Conservation (phyloP, 805 yeast genomes). For the Candida tallmaniae region DNA sequence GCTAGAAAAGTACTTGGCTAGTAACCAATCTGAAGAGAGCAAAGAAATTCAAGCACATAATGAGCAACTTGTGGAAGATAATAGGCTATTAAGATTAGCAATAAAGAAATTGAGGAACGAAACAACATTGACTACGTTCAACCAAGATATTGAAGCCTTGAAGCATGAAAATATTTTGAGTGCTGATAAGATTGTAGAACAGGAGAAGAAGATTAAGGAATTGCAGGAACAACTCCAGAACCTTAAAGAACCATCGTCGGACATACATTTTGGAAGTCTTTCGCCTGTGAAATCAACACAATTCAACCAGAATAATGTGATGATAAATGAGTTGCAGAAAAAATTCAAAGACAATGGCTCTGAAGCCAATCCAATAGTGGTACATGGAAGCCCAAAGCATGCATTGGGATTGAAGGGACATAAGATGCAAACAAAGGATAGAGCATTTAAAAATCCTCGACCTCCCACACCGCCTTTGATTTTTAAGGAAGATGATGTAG, state of each 20-base stretch:
- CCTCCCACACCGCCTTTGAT: constrained; percentile 7
- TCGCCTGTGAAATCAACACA: constrained; percentile 12
- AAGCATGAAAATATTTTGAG: constrained; percentile 18
- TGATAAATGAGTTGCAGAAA: constrained; percentile 15
- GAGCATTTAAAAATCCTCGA: constrained; percentile 4
- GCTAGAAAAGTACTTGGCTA: constrained; percentile 32
- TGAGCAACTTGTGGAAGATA: constrained; percentile 17
- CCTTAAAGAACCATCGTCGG: constrained; percentile 13
- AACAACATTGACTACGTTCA: constrained; percentile 18
- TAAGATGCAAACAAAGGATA: not conserved
- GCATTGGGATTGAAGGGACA: too few relatives aligned
- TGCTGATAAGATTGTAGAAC: constrained; percentile 19
- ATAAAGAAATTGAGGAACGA: constrained; percentile 18
- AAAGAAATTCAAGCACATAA: constrained; percentile 30
- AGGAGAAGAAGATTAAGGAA: constrained; percentile 21
- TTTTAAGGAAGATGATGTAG: not conserved
- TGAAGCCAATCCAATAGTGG: constrained; percentile 1
- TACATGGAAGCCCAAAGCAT: too few relatives aligned
- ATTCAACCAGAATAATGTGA: constrained; percentile 7
- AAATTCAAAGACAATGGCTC: constrained; percentile 6
- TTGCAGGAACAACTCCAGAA: constrained; percentile 20
- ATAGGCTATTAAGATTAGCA: constrained; percentile 13
- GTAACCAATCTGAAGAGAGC: constrained; percentile 29
- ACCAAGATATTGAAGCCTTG: constrained; percentile 19
- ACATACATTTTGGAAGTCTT: constrained; percentile 8